phyloP scores from a whole-genome alignment of 352 stramenopile genomes.

The Phytophthora hibernalis region DNA sequence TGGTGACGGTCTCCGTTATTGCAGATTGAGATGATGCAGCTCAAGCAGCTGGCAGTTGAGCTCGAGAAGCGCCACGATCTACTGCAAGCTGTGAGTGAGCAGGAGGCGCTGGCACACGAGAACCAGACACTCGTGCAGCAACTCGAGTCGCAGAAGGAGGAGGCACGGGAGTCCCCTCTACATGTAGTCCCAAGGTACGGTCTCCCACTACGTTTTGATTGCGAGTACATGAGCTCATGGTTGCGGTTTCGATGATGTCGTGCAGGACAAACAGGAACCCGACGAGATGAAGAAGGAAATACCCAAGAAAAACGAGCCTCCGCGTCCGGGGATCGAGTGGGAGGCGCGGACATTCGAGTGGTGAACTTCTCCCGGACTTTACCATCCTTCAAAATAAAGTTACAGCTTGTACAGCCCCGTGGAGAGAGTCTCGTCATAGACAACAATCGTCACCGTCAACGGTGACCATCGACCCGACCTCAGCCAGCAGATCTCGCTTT shows the following conservation, averaged over 20 bases:
- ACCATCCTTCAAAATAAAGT: conserved; percentile 17
- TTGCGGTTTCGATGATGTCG: conserved; percentile 20
- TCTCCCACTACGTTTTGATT: conserved; percentile 16
- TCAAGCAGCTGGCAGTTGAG: conserved; percentile 41
- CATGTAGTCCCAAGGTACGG: conserved; percentile 26
- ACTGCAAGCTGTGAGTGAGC: conserved; percentile 34
- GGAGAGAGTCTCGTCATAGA: conserved; percentile 14
- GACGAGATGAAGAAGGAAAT: conserved; percentile 11
- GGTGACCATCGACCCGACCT: conserved; percentile 15
- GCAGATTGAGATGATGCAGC: conserved; percentile 46
- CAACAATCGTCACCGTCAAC: conserved; percentile 14
- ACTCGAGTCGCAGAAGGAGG: conserved; percentile 31
- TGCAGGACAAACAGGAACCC: conserved; percentile 16
- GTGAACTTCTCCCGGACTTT: conserved; percentile 16
- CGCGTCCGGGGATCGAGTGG: conserved; percentile 29
- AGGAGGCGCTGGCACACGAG: conserved; percentile 26
- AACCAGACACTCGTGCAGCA: conserved; percentile 35
- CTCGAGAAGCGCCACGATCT: conserved; percentile 45
- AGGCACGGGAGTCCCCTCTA: conserved; percentile 13
- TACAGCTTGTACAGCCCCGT: conserved; percentile 14
- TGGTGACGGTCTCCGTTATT: conserved; percentile 1
- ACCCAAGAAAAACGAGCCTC: conserved; percentile 3
- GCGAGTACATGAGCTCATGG: conserved; percentile 1
- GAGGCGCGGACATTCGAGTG: conserved; percentile 40
- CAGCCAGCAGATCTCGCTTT: too few species aligned